A percentile compares a stretch with the other conserved stretches of the same genome.
These are phyloP conservation scores for Saccharomyces uvarum DNA, from an alignment of 1,139 yeast genomes.

Conservation along the genomic window DNA sequence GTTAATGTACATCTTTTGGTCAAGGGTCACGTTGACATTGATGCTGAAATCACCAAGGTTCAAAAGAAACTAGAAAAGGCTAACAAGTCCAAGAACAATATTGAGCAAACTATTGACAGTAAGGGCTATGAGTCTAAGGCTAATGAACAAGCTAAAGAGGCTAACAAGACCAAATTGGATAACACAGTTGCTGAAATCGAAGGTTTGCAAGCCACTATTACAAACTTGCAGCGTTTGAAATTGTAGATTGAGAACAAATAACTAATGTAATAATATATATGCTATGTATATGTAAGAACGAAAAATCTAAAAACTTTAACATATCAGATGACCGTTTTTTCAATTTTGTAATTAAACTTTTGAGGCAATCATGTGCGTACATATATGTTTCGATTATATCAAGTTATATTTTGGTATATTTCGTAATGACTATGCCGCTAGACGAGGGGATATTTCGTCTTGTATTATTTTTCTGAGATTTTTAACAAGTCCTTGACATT, in stretches of 20 bases:
- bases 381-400: background rate
- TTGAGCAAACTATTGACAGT: constrained; percentile 58
- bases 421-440: constrained; percentile 13
- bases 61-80: constrained; percentile 61
- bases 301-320: background rate
- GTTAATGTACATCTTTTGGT: constrained; percentile 85
- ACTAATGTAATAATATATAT: constrained; percentile 9
- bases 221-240: constrained; percentile 39
- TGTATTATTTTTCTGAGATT: constrained; percentile 42
- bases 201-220: constrained; percentile 73
- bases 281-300: background rate
- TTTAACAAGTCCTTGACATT: constrained; percentile 41
- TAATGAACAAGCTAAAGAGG: constrained; percentile 69
- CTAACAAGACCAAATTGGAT: constrained; percentile 62
- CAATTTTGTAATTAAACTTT: background rate
- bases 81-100: constrained; percentile 40
- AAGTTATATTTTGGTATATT: background rate
- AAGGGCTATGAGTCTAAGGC: constrained; percentile 86
- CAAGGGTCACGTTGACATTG: constrained; percentile 90
- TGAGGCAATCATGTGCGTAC: background rate
- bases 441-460: constrained; percentile 35
- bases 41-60: constrained; percentile 81
- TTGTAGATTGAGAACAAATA: constrained; percentile 2
- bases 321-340: constrained; percentile 31
- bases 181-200: constrained; percentile 77